Percentiles rank a stretch among this genome's conserved stretches.
These are phyloP conservation scores for Saksenaea vasiformis DNA, from an alignment of 371 early-diverging fungal genomes.

Conservation along the genomic window DNA sequence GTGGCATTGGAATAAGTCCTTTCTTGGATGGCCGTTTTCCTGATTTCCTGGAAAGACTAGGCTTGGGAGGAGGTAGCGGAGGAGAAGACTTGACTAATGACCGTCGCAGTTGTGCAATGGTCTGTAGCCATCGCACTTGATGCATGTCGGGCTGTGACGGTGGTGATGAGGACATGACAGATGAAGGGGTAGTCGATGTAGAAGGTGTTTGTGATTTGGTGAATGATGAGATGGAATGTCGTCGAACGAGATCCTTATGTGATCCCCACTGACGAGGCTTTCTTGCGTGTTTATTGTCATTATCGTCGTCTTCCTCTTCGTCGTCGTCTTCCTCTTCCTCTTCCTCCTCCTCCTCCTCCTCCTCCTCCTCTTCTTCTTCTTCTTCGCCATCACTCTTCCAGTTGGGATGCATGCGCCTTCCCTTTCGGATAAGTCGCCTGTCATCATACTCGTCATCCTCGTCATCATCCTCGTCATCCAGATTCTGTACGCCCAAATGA, in stretches of 20 bases:
- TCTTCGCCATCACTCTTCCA: constrained; percentile 33
- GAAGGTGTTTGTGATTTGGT: constrained; percentile 29
- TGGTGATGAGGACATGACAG: constrained; percentile 44
- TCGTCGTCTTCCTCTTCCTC: constrained; percentile 13
- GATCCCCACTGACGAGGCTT: background rate
- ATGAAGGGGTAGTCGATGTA: constrained; percentile 37
- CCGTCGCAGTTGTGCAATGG: constrained; percentile 27
- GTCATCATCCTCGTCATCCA: constrained; percentile 27
- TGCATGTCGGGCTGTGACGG: constrained; percentile 23
- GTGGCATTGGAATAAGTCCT: constrained; percentile 48
- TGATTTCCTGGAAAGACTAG: constrained; percentile 3
- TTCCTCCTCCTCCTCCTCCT: constrained; percentile 12
- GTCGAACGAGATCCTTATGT: constrained; percentile 21
- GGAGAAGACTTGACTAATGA: constrained; percentile 24
- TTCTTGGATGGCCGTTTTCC: constrained; percentile 11
- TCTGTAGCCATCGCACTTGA: constrained; percentile 25
- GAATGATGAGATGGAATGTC: constrained; percentile 43
- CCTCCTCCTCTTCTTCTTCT: constrained; percentile 21
- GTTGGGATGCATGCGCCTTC: constrained; percentile 21
- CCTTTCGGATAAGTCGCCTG: constrained; percentile 13
- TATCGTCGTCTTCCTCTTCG: constrained; percentile 7
- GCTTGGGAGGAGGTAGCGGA: background rate
- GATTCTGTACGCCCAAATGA: constrained; percentile 5
- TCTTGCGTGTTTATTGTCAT: constrained; percentile 4
- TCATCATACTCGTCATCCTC: constrained; percentile 31